Percentiles rank a stretch among this genome's conserved stretches.
Conservation (phyloP, 805 yeast genomes). For the Starmera amethionina region DNA sequence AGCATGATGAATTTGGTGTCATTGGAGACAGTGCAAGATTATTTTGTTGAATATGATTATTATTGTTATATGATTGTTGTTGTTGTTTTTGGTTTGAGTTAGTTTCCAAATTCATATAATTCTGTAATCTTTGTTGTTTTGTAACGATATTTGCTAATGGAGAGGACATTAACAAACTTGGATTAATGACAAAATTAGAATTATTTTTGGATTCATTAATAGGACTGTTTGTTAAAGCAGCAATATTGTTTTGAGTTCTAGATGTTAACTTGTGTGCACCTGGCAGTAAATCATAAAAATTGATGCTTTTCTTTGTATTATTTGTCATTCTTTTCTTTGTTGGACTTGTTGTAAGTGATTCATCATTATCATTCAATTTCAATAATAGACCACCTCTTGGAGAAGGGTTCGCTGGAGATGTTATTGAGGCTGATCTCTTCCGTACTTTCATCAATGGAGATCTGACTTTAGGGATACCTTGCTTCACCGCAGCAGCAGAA, state of each 20-base stretch:
- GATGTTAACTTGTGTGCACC: slow-evolving; percentile 4
- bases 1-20: slow-evolving; percentile 19
- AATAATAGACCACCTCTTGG: slow-evolving; percentile 19
- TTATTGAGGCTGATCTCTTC: background rate
- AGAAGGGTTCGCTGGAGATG: slow-evolving; percentile 15
- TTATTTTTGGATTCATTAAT: background rate
- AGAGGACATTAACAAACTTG: slow-evolving; percentile 17
- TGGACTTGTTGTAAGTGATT: background rate
- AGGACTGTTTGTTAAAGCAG: slow-evolving; percentile 6
- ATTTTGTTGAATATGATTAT: background rate
- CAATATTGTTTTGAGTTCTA: slow-evolving; percentile 14
- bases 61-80: background rate
- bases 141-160: slow-evolving; percentile 10
- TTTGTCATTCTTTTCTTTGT: background rate
- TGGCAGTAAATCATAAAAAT: slow-evolving; percentile 3
- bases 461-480: slow-evolving; percentile 18
- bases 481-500: slow-evolving; percentile 19
- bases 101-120: background rate
- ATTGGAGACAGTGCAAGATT: slow-evolving; percentile 13
- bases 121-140: background rate
- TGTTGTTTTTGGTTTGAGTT: background rate
- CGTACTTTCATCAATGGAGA: slow-evolving; percentile 17
- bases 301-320: background rate
- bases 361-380: slow-evolving; percentile 5
- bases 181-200: slow-evolving; percentile 11